Base-by-base conservation (phyloP, 768 basidiomycete genomes). In the Panellus pusillus region DNA sequence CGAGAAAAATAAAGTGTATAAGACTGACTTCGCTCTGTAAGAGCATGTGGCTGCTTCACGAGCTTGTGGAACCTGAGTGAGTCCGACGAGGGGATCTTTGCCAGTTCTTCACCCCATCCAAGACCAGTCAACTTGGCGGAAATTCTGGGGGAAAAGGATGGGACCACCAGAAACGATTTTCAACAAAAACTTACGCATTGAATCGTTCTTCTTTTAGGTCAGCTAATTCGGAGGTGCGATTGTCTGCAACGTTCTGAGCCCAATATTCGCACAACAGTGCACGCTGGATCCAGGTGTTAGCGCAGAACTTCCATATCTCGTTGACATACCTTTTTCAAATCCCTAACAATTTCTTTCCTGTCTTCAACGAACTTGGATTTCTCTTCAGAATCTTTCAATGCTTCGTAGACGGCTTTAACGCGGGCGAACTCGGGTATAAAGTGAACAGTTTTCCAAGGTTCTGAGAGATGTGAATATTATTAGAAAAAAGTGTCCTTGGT, bases 1-100 rank as follows among this genome's bases (percentile, higher is more conserved):
- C 37, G 17, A 9, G 28, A 37, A 18, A 14, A 13, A 20, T 17
- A 9, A 38, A 9, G 18, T 11, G 27, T 9, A 28, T 3, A 12
- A 24, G 7, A 69, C 78, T 43, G 63, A 83, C 82, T 76, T 45
- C 78, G 75, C 28, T 74, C 68, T 4, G 82, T 83, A 50, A 84
- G 63, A 15, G 68, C 74, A 47, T 72, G 73, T 0, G 82, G 74
- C 55, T 74, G 68, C 58, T 73, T 78, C 47, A 82, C 82, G 2
- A 75, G 69, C 45, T 63, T 73, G 47, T 81, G 80, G 12, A 70
- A 63, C 24, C 58, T 64, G 27, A 83, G 66, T 38, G 71, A 72
- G 52, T 79, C 74, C 6, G 68, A 66, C 32, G 65, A 63, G 6
- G 62, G 65, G 28, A 80, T 77, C 31, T 65, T 64, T 12, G 65